Evolutionary conservation across 768 basidiomycete species (phyloP).

Genomic region (Boletus subcaerulescens): DNA sequence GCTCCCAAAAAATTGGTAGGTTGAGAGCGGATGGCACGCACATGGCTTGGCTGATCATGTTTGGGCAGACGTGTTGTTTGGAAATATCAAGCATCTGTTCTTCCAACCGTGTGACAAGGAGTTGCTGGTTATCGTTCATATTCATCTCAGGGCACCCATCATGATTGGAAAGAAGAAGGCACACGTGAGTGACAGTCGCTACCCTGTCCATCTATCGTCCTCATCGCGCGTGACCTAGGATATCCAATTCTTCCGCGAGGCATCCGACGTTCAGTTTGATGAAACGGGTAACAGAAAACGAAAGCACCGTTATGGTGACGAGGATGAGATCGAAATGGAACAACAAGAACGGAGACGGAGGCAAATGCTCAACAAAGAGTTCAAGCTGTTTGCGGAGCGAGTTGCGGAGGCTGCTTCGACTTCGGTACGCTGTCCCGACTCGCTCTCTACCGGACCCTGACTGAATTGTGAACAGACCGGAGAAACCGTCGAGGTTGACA

Average conservation of each 20-base stretch:
- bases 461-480: constrained; percentile 49
- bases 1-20: constrained; percentile 88
- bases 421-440: constrained; percentile 52
- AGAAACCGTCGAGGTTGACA: constrained; percentile 87
- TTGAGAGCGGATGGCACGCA: constrained; percentile 1
- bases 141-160: constrained; percentile 92
- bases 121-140: constrained; percentile 88
- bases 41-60: constrained; percentile 1
- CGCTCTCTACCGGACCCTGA: not conserved
- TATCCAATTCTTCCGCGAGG: constrained; percentile 97
- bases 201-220: not conserved
- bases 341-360: constrained; percentile 93
- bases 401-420: constrained; percentile 78
- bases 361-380: constrained; percentile 88
- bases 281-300: constrained; percentile 99
- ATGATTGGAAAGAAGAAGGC: constrained; percentile 99
- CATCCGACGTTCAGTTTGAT: constrained; percentile 95
- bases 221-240: constrained; percentile 50
- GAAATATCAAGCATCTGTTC: constrained; percentile 97
- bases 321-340: constrained; percentile 98
- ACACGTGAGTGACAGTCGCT: constrained; percentile 52
- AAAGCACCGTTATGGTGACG: constrained; percentile 95
- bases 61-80: constrained; percentile 80
- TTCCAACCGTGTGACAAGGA: constrained; percentile 99
- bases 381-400: constrained; percentile 90